A percentile compares a stretch with the other conserved stretches of the same genome.
These are phyloP conservation scores for Phytophthora vignae DNA, from an alignment of 352 stramenopile species.

Conservation along the genomic window DNA sequence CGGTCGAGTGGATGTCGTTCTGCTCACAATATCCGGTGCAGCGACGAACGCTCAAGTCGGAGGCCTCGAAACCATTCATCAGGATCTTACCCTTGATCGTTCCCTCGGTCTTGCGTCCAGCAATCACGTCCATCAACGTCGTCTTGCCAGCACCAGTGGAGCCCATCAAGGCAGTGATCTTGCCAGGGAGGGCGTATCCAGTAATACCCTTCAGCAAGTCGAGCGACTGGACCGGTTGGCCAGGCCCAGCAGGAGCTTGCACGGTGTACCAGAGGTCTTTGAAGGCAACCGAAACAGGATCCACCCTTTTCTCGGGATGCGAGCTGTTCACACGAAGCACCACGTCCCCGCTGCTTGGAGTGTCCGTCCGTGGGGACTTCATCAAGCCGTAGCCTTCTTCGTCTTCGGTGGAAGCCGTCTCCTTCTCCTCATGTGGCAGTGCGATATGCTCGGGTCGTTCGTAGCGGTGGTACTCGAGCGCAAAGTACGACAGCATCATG, in stretches of 20 bases:
- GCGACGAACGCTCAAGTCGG: conserved; percentile 61
- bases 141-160: conserved; percentile 91
- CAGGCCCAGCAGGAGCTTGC: conserved; percentile 40
- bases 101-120: conserved; percentile 88
- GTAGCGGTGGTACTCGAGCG: conserved; percentile 71
- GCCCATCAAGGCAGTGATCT: conserved; percentile 79
- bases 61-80: conserved; percentile 61
- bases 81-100: conserved; percentile 76
- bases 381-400: conserved; percentile 37
- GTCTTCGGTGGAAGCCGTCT: neutral
- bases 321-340: conserved; percentile 40
- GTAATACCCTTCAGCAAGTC: conserved; percentile 70
- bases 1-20: conserved; percentile 92
- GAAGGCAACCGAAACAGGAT: conserved; percentile 62
- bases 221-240: conserved; percentile 37
- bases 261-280: conserved; percentile 72
- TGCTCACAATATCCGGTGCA: conserved; percentile 84
- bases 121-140: conserved; percentile 96
- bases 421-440: conserved; percentile 34
- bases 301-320: conserved; percentile 30
- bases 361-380: conserved; percentile 30
- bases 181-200: conserved; percentile 60
- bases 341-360: conserved; percentile 23
- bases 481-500: conserved; percentile 55
- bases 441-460: conserved; percentile 61